Base-by-base conservation (phyloP, 768 basidiomycete species). In the Mycena olivaceomarginata region DNA sequence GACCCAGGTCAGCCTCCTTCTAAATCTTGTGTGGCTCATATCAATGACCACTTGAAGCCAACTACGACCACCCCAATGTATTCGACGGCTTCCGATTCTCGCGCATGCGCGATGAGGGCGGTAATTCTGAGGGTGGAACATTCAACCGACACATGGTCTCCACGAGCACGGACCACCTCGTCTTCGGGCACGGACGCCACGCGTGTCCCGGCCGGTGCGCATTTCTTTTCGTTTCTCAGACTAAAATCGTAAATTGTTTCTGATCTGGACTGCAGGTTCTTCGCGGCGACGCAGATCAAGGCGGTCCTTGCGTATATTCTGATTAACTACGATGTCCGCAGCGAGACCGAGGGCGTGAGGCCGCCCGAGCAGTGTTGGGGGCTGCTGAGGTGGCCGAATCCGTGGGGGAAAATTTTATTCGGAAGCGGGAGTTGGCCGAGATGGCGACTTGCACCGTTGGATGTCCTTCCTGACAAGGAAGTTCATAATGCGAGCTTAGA, bases 71-170 rank as follows among this genome's bases (percentile, higher is more conserved):
- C 15, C 48, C 22, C 8, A 37, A 10, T 12, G 57, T 59, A 2
- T 59, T 59, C 25, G 57, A 59, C 57, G 57, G 57, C 57, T 59
- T 59, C 57, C 25, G 57, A 12, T 59, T 59, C 57, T 59, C 57
- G 53, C 53, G 53, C 8, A 56, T 56, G 53, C 53, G 53, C 57
- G 57, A 59, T 1, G 25, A 59, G 22, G 5, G 22, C 25, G 57
- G 31, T 3, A 31, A 31, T 31, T 31, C 31, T 31, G 31, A 59
- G 2, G 25, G 10, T 59, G 25, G 25, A 12, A 31, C 20, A 11
- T 59, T 59, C 25, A 59, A 25, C 25, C 57, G 57, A 9, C 57
- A 59, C 57, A 59, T 59, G 57, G 57, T 59, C 4, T 31, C 57
- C 22, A 59, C 57, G 22, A 15, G 25, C 25, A 12, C 25, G 25